These are phyloP conservation scores for Penicillium sp. DNA, from an alignment of 2,329 filamentous ascomycete species.

Conservation along the genomic window DNA sequence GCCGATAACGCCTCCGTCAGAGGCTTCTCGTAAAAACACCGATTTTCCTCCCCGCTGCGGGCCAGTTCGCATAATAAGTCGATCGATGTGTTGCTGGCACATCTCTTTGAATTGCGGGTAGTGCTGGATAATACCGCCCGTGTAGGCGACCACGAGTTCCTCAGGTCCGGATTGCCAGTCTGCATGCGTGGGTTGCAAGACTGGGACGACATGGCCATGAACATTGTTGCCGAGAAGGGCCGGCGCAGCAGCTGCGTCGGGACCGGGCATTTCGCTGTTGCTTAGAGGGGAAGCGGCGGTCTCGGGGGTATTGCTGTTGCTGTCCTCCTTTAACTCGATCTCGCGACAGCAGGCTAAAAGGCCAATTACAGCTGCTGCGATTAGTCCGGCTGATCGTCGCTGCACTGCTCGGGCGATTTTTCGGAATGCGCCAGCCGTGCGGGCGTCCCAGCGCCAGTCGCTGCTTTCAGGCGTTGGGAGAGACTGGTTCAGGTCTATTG, in stretches of 20 bases:
- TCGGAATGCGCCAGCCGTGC: constrained; percentile 59
- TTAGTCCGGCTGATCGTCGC: constrained; percentile 68
- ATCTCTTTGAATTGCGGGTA: constrained; percentile 71
- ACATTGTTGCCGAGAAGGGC: constrained; percentile 10
- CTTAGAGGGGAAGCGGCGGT: constrained; percentile 27
- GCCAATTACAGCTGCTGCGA: constrained; percentile 70
- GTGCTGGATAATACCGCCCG: constrained; percentile 75
- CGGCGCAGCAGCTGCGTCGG: constrained; percentile 14
- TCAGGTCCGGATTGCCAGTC: constrained; percentile 48
- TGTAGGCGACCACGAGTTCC: constrained; percentile 74
- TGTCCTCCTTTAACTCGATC: constrained; percentile 49
- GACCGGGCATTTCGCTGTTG: constrained; percentile 23
- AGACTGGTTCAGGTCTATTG: constrained; percentile 51
- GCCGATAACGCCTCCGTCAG: constrained; percentile 56
- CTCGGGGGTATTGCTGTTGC: constrained; percentile 36
- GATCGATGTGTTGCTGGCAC: constrained; percentile 67
- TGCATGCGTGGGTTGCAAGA: constrained; percentile 33
- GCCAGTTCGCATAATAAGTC: constrained; percentile 47
- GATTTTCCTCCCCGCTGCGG: constrained; percentile 48
- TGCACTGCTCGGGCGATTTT: constrained; percentile 69
- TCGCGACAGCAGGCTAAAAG: constrained; percentile 68
- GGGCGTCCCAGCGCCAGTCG: constrained; percentile 62
- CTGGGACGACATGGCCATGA: constrained; percentile 36
- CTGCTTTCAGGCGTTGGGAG: constrained; percentile 48
- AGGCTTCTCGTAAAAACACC: constrained; percentile 52